Base-by-base conservation (phyloP, 306 rosid species). In the Cicer pinnatifidum region DNA sequence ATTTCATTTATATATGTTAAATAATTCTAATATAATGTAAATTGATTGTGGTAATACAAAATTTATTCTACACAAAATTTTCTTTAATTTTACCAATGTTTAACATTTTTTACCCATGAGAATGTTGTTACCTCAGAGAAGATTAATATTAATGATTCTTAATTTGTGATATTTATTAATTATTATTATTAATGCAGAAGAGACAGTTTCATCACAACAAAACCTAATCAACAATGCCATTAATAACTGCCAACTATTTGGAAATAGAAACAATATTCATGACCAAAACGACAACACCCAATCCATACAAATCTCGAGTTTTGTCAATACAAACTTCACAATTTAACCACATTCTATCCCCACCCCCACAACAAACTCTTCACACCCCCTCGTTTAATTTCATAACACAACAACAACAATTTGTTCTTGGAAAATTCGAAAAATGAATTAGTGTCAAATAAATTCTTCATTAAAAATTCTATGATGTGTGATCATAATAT, bases 341-440 rank as follows among this genome's bases (percentile, higher is more conserved):
- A 44, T 78, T 84, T 8, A 87, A 83, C 62, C 88, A 84, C 76
- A 82, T 85, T 67, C 86, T 84, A 10, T 79, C 88, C 9, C 82
- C 94, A n/a, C 78, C 67, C 6, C 45, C 69, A 64, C 69, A 78
- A 38, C 68, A 62, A 38, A 6, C 75, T 17, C 74, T 2, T 72
- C 80, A 56, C 81, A 46, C 66, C 38, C n/a, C 87, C 0, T 17
- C 79, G 6, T 84, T 56, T 20, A 56, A 10, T 10, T 20, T 80
- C 43, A 8, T 50, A 45, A 28, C 58, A 3, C 75, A 43, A 1
- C 81, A 80, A 15, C 56, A 69, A 44, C 68, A 16, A 16, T 16
- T 16, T 16, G 17, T 16, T 16, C 17, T 16, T 16, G 17, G 17
- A 16, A 16, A 16, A 16, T 16, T 16, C 17, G 17, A 16, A 16